phyloP scores from a whole-genome alignment of 331 rosid species.

The Cucumis variabilis region DNA sequence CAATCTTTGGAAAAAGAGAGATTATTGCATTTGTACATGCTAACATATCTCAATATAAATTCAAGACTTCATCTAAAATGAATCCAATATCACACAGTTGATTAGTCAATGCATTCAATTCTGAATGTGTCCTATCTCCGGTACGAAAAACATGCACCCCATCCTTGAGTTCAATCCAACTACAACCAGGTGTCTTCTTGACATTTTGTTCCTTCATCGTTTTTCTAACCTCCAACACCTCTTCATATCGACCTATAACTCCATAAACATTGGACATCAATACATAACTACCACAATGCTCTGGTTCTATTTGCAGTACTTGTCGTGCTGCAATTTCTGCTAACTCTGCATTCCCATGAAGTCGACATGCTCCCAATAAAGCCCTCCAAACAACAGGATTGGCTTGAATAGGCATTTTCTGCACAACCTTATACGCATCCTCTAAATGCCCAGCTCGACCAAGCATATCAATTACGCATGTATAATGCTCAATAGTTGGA shows the following conservation, averaged over 20 bases:
- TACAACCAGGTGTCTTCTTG: slow-evolving; percentile 30
- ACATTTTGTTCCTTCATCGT: slow-evolving; percentile 29
- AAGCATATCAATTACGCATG: slow-evolving; percentile 50
- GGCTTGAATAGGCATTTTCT: slow-evolving; percentile 43
- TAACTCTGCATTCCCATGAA: slow-evolving; percentile 1
- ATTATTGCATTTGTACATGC: background rate
- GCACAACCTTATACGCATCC: slow-evolving; percentile 43
- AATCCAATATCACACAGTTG: slow-evolving; percentile 26
- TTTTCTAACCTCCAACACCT: slow-evolving; percentile 29
- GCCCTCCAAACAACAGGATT: slow-evolving; percentile 34
- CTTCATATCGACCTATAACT: slow-evolving; percentile 17
- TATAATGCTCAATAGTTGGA: slow-evolving; percentile 52
- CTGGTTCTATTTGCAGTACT: slow-evolving; percentile 26
- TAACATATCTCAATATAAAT: slow-evolving; percentile 14
- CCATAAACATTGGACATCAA: slow-evolving; percentile 32
- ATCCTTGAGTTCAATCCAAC: slow-evolving; percentile 29
- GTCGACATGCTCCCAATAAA: slow-evolving; percentile 28
- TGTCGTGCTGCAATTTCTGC: background rate
- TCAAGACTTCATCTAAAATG: slow-evolving; percentile 9
- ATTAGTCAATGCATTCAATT: slow-evolving; percentile 23
- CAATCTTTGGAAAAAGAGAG: background rate
- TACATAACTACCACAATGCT: slow-evolving; percentile 25
- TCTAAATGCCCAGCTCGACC: slow-evolving; percentile 38
- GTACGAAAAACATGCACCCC: slow-evolving; percentile 21
- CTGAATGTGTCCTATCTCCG: slow-evolving; percentile 24